Evolutionary conservation across 1,139 yeast genomes (phyloP).

Genomic region (Pichia sp.): DNA sequence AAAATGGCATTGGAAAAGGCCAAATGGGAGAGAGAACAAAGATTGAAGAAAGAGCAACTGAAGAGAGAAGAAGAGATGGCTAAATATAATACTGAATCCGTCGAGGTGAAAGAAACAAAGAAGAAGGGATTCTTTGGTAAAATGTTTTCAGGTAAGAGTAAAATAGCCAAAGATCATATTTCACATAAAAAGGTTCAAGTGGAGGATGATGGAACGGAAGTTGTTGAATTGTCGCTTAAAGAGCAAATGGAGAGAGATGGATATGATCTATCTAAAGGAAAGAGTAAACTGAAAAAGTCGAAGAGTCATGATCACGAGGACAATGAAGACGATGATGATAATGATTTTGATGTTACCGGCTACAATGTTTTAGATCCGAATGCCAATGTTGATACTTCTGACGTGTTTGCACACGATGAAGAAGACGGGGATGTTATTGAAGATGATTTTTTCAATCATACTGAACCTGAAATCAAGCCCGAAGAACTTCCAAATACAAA

Average conservation of each 20-base stretch:
- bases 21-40: slow-evolving; percentile 18
- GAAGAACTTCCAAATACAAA: no score
- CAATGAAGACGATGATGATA: slow-evolving; percentile 4
- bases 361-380: slow-evolving; percentile 10
- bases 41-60: slow-evolving; percentile 10
- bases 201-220: not conserved
- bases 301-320: slow-evolving; percentile 3
- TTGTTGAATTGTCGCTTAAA: slow-evolving; percentile 5
- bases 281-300: not conserved
- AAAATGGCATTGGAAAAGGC: slow-evolving; percentile 5
- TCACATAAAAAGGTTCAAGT: slow-evolving; percentile 11
- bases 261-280: slow-evolving; percentile 5
- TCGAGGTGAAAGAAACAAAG: not conserved
- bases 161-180: slow-evolving; percentile 22
- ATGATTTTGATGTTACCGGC: not conserved
- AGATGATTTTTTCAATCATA: no score
- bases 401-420: not conserved
- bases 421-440: not conserved
- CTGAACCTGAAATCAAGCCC: not conserved
- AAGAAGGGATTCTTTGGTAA: slow-evolving; percentile 16
- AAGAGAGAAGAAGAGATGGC: slow-evolving; percentile 14
- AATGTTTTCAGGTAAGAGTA: slow-evolving; percentile 21
- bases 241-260: slow-evolving; percentile 17
- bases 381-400: not conserved
- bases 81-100: slow-evolving; percentile 12